Evolutionary conservation across 495 filamentous ascomycete species (phyloP).

Genomic region (Thermothielavioides terrestris): DNA sequence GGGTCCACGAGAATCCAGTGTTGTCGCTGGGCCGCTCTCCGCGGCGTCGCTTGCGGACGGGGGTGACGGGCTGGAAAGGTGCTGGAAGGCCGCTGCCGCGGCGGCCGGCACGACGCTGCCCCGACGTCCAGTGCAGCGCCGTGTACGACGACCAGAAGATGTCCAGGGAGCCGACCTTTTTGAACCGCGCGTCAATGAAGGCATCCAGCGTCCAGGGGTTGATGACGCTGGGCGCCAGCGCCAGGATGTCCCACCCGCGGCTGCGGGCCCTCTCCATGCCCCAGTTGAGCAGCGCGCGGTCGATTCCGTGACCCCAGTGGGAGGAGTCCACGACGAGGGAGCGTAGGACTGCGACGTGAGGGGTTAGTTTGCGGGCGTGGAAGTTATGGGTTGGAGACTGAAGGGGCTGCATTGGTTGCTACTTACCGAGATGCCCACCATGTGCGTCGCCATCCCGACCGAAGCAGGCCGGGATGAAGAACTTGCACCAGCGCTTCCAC

Average conservation of each 20-base stretch:
- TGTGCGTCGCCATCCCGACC: not conserved
- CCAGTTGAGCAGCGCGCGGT: not conserved
- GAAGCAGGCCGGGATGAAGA: not conserved
- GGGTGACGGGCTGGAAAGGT: no score
- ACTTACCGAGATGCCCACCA: not conserved
- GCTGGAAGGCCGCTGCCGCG: no score
- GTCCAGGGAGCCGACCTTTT: not conserved
- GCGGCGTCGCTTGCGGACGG: no score
- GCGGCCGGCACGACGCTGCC: no score
- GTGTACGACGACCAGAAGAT: not conserved
- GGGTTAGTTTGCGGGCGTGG: not conserved
- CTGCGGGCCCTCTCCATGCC: not conserved
- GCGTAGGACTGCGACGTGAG: not conserved
- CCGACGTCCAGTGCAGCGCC: not conserved
- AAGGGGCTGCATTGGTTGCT: no score
- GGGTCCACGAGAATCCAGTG: no score
- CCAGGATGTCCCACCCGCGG: not conserved
- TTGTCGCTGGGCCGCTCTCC: no score
- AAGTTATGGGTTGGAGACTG: no score
- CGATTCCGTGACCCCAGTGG: not conserved
- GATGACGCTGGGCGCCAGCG: not conserved
- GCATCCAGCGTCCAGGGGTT: not conserved
- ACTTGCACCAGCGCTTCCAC: not conserved
- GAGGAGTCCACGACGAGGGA: not conserved
- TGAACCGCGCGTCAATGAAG: not conserved